Evolutionary conservation across 2,329 filamentous ascomycete species (phyloP), one percentile per base, ranked within the genome.

Genomic region (Dichotomopilus funicola): DNA sequence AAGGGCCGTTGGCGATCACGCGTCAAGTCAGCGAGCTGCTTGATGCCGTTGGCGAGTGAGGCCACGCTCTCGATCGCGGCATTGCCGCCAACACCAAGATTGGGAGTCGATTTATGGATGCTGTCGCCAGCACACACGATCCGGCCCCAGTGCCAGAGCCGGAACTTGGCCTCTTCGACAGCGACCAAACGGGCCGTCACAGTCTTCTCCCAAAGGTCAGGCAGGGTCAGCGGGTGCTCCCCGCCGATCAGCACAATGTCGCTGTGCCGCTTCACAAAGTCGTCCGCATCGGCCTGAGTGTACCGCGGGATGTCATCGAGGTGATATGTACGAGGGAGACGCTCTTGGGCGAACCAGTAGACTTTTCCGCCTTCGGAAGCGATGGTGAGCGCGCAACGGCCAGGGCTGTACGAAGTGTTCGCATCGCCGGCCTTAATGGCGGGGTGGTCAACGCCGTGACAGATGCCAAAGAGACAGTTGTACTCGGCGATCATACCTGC

Each of bases 41-140:
- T 58, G 54, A 61, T 59, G 31, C 49, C 52, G 47, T 59, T 62
- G 33, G 61, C 59, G 10, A 63, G 43, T 1, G 51, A 38, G 1
- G 61, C 61, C 7, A 51, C 61, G 35, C 51, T 60, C 48, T 63
- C 61, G 33, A 63, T 57, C 13, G 54, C 61, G 10, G 37, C 12
- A 42, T 63, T 63, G 2, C 58, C 61, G 19, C 61, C 61, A 13
- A 49, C 19, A 1, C 59, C 61, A 11, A 63, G 38, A 45, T 61
- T 61, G 11, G 59, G 61, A 1, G 61, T 63, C 6, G 52, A 34
- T 42, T 63, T 63, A 49, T 63, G 61, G 45, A 61, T 51, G 34
- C 54, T 55, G 36, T 63, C 61, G 9, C 61, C 61, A 2, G 45
- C 53, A 8, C 59, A 61, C 11, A 13, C 58, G 33, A 63, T 59